Evolutionary conservation across 768 basidiomycete genomes (phyloP), one percentile per base, ranked within the genome.

Genomic region (Auricularia auricula-judae): DNA sequence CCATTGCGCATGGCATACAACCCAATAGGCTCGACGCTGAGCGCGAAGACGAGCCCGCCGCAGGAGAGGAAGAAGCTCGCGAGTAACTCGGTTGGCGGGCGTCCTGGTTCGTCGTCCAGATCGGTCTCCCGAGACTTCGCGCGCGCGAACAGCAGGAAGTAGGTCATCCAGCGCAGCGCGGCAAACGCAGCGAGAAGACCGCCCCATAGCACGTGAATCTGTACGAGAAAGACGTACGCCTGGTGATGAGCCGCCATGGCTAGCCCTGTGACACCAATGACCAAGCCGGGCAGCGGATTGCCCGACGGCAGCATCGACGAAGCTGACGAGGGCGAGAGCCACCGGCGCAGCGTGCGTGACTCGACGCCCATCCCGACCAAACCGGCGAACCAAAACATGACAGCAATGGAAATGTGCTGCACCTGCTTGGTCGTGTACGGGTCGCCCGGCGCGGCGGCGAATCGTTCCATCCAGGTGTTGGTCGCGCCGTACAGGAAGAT

Each of bases 401-500:
- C 91, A 70, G 95, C 95, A 67, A 98, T 97, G 64, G 88, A 84
- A 63, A 96, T 95, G 70, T 98, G 96, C 71, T 98, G 93, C 16
- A 97, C 84, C 72, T 97, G 84, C 74, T 93, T 96, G 33, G 93
- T 89, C 1, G 90, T 89, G 76, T 82, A 96, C 14, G 94, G 90
- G 71, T 88, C 87, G 14, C 90, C 91, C 0, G 88, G 76, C 16
- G 81, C 75, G 1, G 87, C 90, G 3, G 94, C 95, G 68, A 96
- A 91, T 51, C 96, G 84, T 75, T 98, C 96, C 91, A 98, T 93
- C 92, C 93, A 98, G 16, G 89, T 93, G 72, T 98, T 96, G 53
- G 92, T 88, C 39, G 84, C 79, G 7, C 95, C 95, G 72, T 98
- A 98, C 0, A 86, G 39, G 76, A 95, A 95, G 70, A 98, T 94